Evolutionary conservation across 805 yeast species (phyloP), one percentile per base, ranked within the genome.

Genomic region (Scheffersomyces lignosus): DNA sequence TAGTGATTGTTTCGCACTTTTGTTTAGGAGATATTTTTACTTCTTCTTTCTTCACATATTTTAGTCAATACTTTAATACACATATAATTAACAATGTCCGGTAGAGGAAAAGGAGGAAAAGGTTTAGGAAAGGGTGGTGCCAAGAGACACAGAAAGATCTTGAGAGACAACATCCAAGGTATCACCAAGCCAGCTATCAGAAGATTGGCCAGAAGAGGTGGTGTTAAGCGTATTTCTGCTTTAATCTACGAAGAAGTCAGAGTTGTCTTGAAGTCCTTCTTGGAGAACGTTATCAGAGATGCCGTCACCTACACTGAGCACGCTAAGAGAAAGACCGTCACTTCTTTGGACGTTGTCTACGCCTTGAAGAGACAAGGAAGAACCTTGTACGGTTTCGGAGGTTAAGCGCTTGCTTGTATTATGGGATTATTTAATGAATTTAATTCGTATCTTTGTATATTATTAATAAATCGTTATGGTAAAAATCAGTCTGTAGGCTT

Each of bases 121-220:
- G 99, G 99, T 77, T 81, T 93, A 62, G 99, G 99, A 66, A 93
- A 93, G 79, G 98, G 97, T 77, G 99, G 99, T 79, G 99, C 99
- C 63, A 91, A 91, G 84, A 89, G 99, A 77, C 99, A 91, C 89
- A 88, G 98, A 83, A 90, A 90, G 87, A 87, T 91, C 75, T 80
- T 90, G 54, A 90, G 98, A 81, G 99, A 93, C 74, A 93, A 91
- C 91, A 91, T 93, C 58, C 97, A 90, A 77, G 99, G 99, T 80
- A 91, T 91, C 70, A 91, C 99, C 49, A 91, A 91, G 83, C 99
- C 99, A 68, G 99, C 99, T 66, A 91, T 91, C 67, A 89, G 99
- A 81, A 91, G 99, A 87, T 85, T 91, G 63, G 99, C 99, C 36
- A 91, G 99, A 84, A 89, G 99, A 87, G 99, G 99, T 78, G 99